Base-by-base conservation (phyloP, 2,329 filamentous ascomycete species). In the Aaosphaeria pasadenensis region DNA sequence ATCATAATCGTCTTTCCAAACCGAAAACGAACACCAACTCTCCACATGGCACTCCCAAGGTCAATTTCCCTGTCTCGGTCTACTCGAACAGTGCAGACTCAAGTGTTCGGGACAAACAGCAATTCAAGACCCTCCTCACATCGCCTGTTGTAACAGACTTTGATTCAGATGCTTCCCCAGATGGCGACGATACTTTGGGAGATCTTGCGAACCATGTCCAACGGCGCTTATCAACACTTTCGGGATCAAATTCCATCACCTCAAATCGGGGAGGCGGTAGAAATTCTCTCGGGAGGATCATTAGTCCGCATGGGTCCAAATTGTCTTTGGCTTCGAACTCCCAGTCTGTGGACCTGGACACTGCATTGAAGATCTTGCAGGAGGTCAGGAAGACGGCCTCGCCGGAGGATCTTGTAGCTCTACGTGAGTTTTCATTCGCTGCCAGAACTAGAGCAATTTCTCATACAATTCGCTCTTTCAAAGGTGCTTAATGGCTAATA, bases 361-460 rank as follows among this genome's bases (percentile, higher is more conserved):
- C 72, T 7, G 74, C 75, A 5, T 73, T 77, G 36, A 63, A 62
- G 30, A 61, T 78, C 33, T 53, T 78, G 50, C 71, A 77, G 47
- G 70, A 77, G 56, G 63, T 78, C 48, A 74, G 73, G 58, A 77
- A 73, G 58, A 75, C 65, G 39, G 75, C 73, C 1, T 71, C 73
- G 5, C 74, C 74, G 1, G 74, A 77, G 45, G 74, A 78, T 47
- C 62, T 78, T 31, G 74, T 73, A 28, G 73, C 75, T 36, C 55
- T 73, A 32, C 65, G 67, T 70, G 62, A 56, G 36, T 46, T n/a
- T 40, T 11, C 39, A 40, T 17, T 40, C 24, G 11, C 39, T 36
- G 33, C 9, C n/a, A 36, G 33, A 36, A n/a, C 7, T n/a, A n/a
- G n/a, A 36, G 33, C 33, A 9, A n/a, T 36, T 36, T 36, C n/a